Base-by-base conservation (phyloP, 2,329 filamentous ascomycete genomes). In the Xylariaceae sp. region DNA sequence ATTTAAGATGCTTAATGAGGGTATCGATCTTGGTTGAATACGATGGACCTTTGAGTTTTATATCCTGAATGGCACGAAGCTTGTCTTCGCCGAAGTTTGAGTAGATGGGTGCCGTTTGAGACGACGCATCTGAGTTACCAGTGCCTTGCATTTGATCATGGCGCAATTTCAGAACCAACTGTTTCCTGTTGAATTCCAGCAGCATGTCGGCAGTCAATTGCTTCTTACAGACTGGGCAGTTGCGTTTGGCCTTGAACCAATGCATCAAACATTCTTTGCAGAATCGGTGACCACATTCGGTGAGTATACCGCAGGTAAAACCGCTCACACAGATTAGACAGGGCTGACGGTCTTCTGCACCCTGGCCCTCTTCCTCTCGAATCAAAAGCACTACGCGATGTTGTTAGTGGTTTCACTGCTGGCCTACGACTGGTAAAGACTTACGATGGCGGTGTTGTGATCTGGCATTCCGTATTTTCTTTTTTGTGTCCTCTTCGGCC, bases 1-100 rank as follows among this genome's bases (percentile, higher is more conserved):
- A 97, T 14, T 96, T 71, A 2, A 97, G 71, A 67, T 97, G 94
- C 2, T 90, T 82, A 28, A 87, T 79, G 2, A 93, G 72, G 0
- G 84, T 95, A 67, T 97, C 91, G 16, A 97, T 86, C 70, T 97
- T 99, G 0, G 89, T 95, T 1, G 90, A 91, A 63, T 89, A 97
- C 0, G 88, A 91, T 1, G 80, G 80, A 0, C 81, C 82, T 11
- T 83, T 73, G 1, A 97, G 76, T 45, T 94, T 84, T 51, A 96
- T 85, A 49, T 86, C 83, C 63, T 91, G 89, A 66, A 99, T 96
- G 64, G 93, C 84, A 16, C 82, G 81, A 47, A 96, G 76, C 50
- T 87, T 86, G 1, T 81, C 79, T 0, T 81, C 77, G 60, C 83
- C 87, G 52, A 97, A 89, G 52, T 87, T 82, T 0, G 86, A 83